phyloP scores from a whole-genome alignment of 2,329 filamentous ascomycete genomes.

The Didymella pomorum region DNA sequence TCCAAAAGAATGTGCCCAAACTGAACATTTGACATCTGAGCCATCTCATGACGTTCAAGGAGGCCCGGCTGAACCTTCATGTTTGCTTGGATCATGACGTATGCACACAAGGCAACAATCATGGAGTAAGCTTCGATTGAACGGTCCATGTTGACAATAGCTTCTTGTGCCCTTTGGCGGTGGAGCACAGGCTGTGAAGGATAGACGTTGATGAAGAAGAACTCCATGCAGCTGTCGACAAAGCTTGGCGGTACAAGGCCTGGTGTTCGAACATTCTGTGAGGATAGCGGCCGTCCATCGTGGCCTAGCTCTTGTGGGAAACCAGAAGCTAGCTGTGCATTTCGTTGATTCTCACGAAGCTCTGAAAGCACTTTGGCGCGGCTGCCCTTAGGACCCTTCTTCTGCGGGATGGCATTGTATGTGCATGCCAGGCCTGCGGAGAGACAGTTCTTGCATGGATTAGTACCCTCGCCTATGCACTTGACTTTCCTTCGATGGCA shows the following conservation, averaged over 20 bases:
- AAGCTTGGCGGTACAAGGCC: conserved; percentile 60
- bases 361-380: conserved; percentile 70
- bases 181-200: conserved; percentile 70
- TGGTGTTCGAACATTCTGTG: conserved; percentile 57
- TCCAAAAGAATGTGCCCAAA: conserved; percentile 65
- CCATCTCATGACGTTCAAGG: conserved; percentile 56
- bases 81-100: conserved; percentile 60
- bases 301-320: conserved; percentile 49
- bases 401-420: conserved; percentile 70
- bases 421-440: conserved; percentile 68
- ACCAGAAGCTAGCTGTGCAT: conserved; percentile 55
- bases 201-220: conserved; percentile 69
- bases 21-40: conserved; percentile 53
- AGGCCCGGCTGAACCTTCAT: conserved; percentile 55
- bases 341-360: conserved; percentile 61
- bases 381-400: conserved; percentile 69
- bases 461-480: conserved; percentile 59
- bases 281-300: conserved; percentile 53
- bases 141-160: conserved; percentile 60
- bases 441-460: conserved; percentile 68
- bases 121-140: conserved; percentile 66
- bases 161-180: conserved; percentile 60
- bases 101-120: conserved; percentile 60
- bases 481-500: conserved; percentile 61
- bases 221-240: conserved; percentile 64